These are phyloP conservation scores for Chlamydomonas incerta DNA, from an alignment of 139 green algal genomes.

Conservation along the genomic window DNA sequence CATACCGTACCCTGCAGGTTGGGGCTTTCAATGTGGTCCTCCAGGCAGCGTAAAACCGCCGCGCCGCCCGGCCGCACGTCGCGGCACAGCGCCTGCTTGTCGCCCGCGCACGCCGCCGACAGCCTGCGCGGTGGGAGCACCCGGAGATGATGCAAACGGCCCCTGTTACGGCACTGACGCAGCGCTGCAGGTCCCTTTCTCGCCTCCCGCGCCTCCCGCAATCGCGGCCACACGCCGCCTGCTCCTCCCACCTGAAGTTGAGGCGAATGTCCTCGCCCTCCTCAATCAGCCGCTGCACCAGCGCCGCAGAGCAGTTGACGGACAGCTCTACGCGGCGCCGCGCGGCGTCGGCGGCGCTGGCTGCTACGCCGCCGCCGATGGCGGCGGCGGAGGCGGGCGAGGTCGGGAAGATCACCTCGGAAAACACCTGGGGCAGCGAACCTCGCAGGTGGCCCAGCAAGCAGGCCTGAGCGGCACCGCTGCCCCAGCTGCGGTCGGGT, in stretches of 20 bases:
- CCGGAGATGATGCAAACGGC: no score
- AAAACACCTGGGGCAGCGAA: constrained; percentile 14
- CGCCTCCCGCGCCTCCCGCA: no score
- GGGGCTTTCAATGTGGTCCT: constrained; percentile 28
- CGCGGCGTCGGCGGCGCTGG: background rate
- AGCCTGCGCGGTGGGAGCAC: constrained; percentile 3
- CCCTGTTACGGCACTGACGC: no score
- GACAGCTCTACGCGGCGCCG: constrained; percentile 18
- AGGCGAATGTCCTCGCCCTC: constrained; percentile 64
- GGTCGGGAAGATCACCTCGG: background rate
- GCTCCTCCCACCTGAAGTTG: constrained; percentile 49
- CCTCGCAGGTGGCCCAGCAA: constrained; percentile 36
- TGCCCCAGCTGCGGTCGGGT: constrained; percentile 40
- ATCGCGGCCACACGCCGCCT: no score
- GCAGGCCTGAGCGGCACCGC: constrained; percentile 48
- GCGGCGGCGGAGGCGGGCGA: no score
- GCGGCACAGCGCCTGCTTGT: constrained; percentile 55
- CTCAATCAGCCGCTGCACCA: constrained; percentile 56
- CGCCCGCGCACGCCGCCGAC: constrained; percentile 42
- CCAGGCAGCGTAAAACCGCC: constrained; percentile 54
- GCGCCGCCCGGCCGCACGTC: constrained; percentile 50
- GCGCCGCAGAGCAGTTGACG: constrained; percentile 36
- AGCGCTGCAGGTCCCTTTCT: no score
- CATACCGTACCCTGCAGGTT: constrained; percentile 44
- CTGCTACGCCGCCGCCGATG: background rate